These are phyloP conservation scores for Byssoonygena ceratinophila DNA, from an alignment of 2,329 filamentous ascomycete genomes.

Conservation along the genomic window DNA sequence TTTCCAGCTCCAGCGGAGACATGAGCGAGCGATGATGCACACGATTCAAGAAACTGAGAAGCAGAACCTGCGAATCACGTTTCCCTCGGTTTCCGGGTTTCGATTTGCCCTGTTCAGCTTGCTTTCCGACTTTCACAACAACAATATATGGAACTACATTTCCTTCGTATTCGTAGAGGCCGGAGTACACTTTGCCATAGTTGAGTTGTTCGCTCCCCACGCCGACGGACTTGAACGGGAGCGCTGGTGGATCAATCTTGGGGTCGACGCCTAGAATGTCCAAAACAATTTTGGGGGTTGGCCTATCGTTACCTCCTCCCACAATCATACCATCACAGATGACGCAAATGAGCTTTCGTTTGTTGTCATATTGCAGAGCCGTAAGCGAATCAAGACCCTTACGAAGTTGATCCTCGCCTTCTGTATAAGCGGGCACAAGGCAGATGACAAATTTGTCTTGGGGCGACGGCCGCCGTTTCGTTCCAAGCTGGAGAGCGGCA, in stretches of 20 bases:
- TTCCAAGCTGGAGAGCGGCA: constrained; percentile 83
- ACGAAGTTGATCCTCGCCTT: constrained; percentile 87
- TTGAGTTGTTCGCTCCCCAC: constrained; percentile 85
- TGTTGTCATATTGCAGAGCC: constrained; percentile 93
- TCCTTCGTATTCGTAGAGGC: constrained; percentile 92
- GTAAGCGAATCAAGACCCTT: constrained; percentile 92
- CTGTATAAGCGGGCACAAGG: constrained; percentile 93
- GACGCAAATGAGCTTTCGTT: constrained; percentile 90
- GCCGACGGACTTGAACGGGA: constrained; percentile 90
- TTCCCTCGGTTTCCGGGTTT: constrained; percentile 98
- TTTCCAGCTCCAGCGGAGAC: constrained; percentile 91
- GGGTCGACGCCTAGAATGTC: constrained; percentile 96
- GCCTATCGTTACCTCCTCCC: constrained; percentile 87
- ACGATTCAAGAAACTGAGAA: constrained; percentile 96
- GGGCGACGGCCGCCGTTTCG: constrained; percentile 74
- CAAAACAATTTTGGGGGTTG: constrained; percentile 93
- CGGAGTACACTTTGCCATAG: constrained; percentile 97
- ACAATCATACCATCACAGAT: constrained; percentile 97
- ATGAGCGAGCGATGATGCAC: constrained; percentile 90
- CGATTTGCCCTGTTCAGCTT: constrained; percentile 78
- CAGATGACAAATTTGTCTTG: constrained; percentile 99
- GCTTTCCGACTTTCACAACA: constrained; percentile 92
- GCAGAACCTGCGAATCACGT: constrained; percentile 88
- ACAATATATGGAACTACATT: constrained; percentile 96
- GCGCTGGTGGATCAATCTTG: constrained; percentile 85